Conservation (phyloP, 116 monocot genomes). For the Cymodocea nodosa region DNA sequence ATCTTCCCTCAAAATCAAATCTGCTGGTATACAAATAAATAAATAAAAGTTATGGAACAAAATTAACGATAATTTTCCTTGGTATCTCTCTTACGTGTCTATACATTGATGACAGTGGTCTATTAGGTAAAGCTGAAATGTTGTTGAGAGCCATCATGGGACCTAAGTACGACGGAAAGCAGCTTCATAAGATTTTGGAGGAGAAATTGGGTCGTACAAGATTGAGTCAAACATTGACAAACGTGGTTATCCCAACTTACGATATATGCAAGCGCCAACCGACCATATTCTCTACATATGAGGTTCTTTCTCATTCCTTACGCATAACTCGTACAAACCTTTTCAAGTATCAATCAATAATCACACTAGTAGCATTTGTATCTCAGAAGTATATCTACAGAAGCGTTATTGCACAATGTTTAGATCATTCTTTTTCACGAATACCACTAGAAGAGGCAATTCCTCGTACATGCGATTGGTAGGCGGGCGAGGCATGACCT, state of each 20-base stretch:
- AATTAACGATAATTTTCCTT: not conserved
- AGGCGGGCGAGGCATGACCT: too few relatives aligned
- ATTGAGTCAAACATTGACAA: slow-evolving; percentile 23
- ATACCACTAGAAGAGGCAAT: too few relatives aligned
- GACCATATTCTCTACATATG: slow-evolving; percentile 20
- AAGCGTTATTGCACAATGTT: too few relatives aligned
- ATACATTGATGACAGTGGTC: too few relatives aligned
- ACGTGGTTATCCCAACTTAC: slow-evolving; percentile 33
- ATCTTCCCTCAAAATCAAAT: slow-evolving; percentile 16
- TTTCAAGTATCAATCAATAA: too few relatives aligned
- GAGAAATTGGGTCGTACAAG: slow-evolving; percentile 11
- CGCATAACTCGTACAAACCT: too few relatives aligned
- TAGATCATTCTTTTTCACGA: too few relatives aligned
- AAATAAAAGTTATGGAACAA: too few relatives aligned
- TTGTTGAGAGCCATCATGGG: not conserved
- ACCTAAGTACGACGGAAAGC: slow-evolving; percentile 32
- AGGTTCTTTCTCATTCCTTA: slow-evolving; percentile 9
- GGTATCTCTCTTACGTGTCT: not conserved
- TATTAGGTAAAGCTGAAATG: too few relatives aligned
- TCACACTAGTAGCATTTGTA: too few relatives aligned
- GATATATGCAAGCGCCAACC: slow-evolving; percentile 34
- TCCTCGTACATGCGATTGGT: too few relatives aligned
- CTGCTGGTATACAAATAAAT: not conserved
- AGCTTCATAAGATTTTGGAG: slow-evolving; percentile 8
- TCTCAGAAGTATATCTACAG: too few relatives aligned